These are phyloP conservation scores for Neurospora sp. DNA, from an alignment of 495 filamentous ascomycete genomes.

Conservation along the genomic window DNA sequence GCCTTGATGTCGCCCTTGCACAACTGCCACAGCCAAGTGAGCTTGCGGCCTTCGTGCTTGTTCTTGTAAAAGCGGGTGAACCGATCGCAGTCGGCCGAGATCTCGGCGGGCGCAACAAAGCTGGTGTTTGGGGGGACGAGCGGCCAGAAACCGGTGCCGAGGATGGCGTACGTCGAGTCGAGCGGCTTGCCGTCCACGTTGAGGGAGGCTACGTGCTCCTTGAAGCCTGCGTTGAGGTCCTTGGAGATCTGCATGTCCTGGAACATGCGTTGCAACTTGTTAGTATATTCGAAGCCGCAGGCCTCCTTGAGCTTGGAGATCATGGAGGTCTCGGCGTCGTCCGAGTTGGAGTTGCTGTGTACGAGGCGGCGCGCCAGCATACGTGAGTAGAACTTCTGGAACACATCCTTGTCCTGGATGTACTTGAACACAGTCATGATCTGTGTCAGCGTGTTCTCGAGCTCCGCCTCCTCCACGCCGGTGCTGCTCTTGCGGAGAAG, in stretches of 20 bases:
- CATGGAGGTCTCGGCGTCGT: slow-evolving; percentile 98
- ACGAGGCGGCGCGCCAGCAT: slow-evolving; percentile 93
- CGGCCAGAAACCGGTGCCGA: slow-evolving; percentile 98
- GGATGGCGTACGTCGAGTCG: slow-evolving; percentile 74
- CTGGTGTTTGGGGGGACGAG: slow-evolving; percentile 72
- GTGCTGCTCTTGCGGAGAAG: slow-evolving; percentile 88
- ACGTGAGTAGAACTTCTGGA: slow-evolving; percentile 98
- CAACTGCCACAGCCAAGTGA: slow-evolving; percentile 96
- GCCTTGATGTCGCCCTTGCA: slow-evolving; percentile 96
- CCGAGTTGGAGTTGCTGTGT: slow-evolving; percentile 85
- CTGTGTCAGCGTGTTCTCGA: slow-evolving; percentile 82
- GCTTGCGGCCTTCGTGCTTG: slow-evolving; percentile 92
- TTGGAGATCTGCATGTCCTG: slow-evolving; percentile 98
- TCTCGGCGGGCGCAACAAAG: slow-evolving; percentile 76
- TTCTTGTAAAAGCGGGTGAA: slow-evolving; percentile 88
- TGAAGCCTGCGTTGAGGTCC: slow-evolving; percentile 83
- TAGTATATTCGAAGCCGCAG: slow-evolving; percentile 97
- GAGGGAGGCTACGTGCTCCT: slow-evolving; percentile 45
- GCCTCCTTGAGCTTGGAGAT: slow-evolving; percentile 98
- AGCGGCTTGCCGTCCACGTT: slow-evolving; percentile 26
- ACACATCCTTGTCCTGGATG: slow-evolving; percentile 99
- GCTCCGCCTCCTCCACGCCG: slow-evolving; percentile 81
- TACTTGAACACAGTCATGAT: slow-evolving; percentile 99
- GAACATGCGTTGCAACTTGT: slow-evolving; percentile 99
- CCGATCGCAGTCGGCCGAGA: slow-evolving; percentile 74